Base-by-base conservation (phyloP, 768 basidiomycete species). In the Artomyces pyxidatus region DNA sequence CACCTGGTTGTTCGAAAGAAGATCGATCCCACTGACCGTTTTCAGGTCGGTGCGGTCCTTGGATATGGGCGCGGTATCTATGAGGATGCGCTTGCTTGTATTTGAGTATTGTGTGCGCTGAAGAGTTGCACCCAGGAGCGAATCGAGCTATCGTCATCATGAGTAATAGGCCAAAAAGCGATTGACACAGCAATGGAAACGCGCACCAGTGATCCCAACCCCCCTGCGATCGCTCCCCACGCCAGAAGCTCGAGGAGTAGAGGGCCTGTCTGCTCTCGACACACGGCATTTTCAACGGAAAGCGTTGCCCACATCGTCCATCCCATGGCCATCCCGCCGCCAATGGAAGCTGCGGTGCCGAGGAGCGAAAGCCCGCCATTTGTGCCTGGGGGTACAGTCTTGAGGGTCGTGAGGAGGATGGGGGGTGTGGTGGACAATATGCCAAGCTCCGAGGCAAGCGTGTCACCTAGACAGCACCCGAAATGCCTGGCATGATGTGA, bases 401-500 rank as follows among this genome's bases (percentile, higher is more conserved):
- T 75, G 46, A 85, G 64, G 4, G 87, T 92, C 4, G 91, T 94
- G 57, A 96, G 77, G 28, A 95, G 77, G 41, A 81, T 61, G 28
- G 94, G 88, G 3, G 73, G 73, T 12, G 76, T 70, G 30, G 61
- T 63, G 22, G 91, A 85, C 37, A 96, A 72, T 54, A 96, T 92
- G 28, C 94, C 94, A 21, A 96, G 75, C 66, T 96, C 94, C 8
- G 90, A 94, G 0, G 92, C 92, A 2, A 97, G 78, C 0, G 93
- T 96, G 59, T 96, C 93, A 5, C 89, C 93, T 8, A 93, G 72
- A 61, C 87, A 91, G 64, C 88, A 92, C 3, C 83, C 83, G 63
- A 91, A 89, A 61, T 94, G 91, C 3, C 89, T 92, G 59, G 3
- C 27, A 28, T 9, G 42, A 16, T 10, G 22, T 25, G n/a, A 26